Conservation (phyloP, 306 rosid genomes). For the Malus sieversii region DNA sequence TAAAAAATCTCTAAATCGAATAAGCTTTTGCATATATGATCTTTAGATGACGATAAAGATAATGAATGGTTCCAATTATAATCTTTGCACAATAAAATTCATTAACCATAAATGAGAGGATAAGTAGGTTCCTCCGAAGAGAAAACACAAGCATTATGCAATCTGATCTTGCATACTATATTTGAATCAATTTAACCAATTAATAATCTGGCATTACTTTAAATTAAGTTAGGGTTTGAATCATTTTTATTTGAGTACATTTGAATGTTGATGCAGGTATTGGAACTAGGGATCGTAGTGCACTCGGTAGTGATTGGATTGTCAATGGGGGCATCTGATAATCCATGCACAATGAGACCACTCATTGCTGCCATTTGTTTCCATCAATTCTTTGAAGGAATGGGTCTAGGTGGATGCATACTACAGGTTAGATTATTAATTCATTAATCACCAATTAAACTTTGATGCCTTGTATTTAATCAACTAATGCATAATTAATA, state of each 20-base stretch:
- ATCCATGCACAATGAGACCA: conserved; percentile 62
- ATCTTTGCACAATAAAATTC: too few species aligned
- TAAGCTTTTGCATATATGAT: too few species aligned
- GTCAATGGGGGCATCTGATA: conserved; percentile 67
- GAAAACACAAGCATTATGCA: too few species aligned
- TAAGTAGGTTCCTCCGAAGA: too few species aligned
- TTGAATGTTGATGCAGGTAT: conserved; percentile 28
- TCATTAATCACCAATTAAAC: background rate
- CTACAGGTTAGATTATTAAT: conserved; percentile 38
- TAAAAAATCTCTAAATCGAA: too few species aligned
- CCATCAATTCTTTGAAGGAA: conserved; percentile 77
- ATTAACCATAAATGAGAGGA: too few species aligned
- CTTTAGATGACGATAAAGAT: too few species aligned
- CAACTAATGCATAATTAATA: background rate
- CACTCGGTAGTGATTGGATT: conserved; percentile 79
- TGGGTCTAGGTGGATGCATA: conserved; percentile 69
- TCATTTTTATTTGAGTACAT: background rate
- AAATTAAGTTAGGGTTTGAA: too few species aligned
- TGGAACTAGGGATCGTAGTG: conserved; percentile 64
- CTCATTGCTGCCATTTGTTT: conserved; percentile 68
- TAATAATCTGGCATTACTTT: too few species aligned
- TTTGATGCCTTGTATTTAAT: background rate
- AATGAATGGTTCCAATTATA: too few species aligned
- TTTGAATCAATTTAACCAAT: too few species aligned
- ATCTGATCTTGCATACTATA: too few species aligned